phyloP scores from a whole-genome alignment of 106 monocot genomes.

The Vanilla planifolia region DNA sequence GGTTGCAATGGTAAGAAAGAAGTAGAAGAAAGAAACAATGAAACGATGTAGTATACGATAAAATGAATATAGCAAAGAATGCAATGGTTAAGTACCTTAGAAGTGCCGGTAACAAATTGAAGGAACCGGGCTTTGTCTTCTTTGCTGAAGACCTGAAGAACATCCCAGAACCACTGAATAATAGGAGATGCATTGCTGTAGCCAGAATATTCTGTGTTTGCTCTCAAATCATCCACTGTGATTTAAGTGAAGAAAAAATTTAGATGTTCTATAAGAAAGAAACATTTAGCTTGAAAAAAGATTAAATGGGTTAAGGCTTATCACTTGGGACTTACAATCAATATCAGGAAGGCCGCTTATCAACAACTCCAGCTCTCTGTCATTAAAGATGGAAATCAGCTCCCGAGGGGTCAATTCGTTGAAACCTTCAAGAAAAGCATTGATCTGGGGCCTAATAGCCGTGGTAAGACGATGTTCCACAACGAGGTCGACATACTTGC shows the following conservation, averaged over 20 bases:
- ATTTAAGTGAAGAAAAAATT: too few species aligned
- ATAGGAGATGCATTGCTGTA: conserved; percentile 90
- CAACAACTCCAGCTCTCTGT: conserved; percentile 93
- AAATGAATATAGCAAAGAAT: too few species aligned
- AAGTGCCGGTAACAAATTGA: conserved; percentile 99
- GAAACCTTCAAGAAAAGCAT: conserved; percentile 94
- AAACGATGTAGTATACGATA: too few species aligned
- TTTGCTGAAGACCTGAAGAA: conserved; percentile 91
- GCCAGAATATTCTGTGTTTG: conserved; percentile 96
- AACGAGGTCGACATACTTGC: conserved; percentile 90
- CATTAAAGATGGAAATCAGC: conserved; percentile 92
- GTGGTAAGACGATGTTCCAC: conserved; percentile 92
- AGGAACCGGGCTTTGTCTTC: conserved; percentile 97
- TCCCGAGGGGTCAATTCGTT: conserved; percentile 79
- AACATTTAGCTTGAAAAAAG: too few species aligned
- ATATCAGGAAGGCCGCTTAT: conserved; percentile 99
- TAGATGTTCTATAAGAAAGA: too few species aligned
- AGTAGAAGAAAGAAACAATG: too few species aligned
- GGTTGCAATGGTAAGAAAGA: too few species aligned
- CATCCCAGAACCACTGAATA: conserved; percentile 99
- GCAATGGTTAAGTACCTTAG: conserved; percentile 82
- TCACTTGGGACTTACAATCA: conserved; percentile 59
- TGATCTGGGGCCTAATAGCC: conserved; percentile 94
- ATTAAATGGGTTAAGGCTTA: too few species aligned
- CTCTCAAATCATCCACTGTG: conserved; percentile 93